phyloP scores from a whole-genome alignment of 2,329 filamentous ascomycete species.

The Xylariales sp. region DNA sequence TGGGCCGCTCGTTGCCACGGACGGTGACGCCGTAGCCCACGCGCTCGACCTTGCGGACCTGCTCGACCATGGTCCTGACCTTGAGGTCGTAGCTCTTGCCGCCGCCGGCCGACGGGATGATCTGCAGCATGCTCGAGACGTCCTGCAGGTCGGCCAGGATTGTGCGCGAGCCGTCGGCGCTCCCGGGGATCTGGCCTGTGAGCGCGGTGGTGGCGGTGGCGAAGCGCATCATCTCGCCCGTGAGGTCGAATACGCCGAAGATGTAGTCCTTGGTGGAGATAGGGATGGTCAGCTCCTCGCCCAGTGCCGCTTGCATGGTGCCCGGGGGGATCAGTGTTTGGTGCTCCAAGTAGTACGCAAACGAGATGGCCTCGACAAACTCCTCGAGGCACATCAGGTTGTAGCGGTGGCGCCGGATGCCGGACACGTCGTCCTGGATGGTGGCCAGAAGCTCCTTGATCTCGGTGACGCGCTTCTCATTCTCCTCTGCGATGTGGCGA shows the following conservation, averaged over 20 bases:
- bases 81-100: constrained; percentile 67
- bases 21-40: constrained; percentile 85
- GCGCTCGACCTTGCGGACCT: constrained; percentile 91
- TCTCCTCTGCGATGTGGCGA: constrained; percentile 63
- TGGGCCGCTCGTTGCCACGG: constrained; percentile 45
- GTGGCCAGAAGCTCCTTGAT: constrained; percentile 65
- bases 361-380: constrained; percentile 86
- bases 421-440: constrained; percentile 69
- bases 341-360: constrained; percentile 78
- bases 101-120: constrained; percentile 57
- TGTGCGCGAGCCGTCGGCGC: constrained; percentile 38
- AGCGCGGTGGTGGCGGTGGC: constrained; percentile 85
- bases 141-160: constrained; percentile 79
- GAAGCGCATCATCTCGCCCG: constrained; percentile 96
- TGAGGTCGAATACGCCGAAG: constrained; percentile 87
- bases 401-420: constrained; percentile 80
- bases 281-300: constrained; percentile 42
- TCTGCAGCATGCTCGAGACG: constrained; percentile 72
- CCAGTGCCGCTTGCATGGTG: constrained; percentile 49
- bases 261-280: constrained; percentile 83
- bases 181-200: constrained; percentile 44
- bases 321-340: constrained; percentile 69
- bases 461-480: constrained; percentile 62
- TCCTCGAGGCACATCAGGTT: constrained; percentile 88
- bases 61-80: constrained; percentile 78